Conservation (phyloP, 805 yeast species). For the Torulaspora microellipsoides region DNA sequence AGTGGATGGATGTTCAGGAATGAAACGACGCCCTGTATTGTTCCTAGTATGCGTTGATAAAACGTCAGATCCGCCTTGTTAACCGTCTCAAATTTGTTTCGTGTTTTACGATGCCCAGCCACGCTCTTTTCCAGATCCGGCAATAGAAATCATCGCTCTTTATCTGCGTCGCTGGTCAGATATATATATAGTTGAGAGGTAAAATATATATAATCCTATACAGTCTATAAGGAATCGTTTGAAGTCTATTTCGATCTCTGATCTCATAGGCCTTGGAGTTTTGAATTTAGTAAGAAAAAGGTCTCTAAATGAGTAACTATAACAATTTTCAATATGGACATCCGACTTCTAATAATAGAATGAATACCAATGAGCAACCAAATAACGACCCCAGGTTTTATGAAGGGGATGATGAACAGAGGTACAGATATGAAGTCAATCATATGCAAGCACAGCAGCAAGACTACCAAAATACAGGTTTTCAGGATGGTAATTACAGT, state of each 20-base stretch:
- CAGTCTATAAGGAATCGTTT: too few species aligned
- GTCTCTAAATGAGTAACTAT: conserved; percentile 4
- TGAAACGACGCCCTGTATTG: too few species aligned
- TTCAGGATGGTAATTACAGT: conserved; percentile 13
- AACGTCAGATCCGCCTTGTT: too few species aligned
- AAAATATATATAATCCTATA: too few species aligned
- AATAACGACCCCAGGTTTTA: not conserved
- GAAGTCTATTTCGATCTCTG: too few species aligned
- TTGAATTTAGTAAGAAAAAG: too few species aligned
- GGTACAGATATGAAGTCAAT: not conserved
- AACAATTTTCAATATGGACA: conserved; percentile 3
- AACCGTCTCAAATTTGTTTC: too few species aligned
- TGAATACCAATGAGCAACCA: not conserved
- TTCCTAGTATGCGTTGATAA: too few species aligned
- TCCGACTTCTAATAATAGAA: conserved; percentile 9
- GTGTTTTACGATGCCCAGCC: conserved; percentile 2
- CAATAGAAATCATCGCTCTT: conserved; percentile 3
- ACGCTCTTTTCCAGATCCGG: conserved; percentile 8
- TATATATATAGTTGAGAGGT: not conserved
- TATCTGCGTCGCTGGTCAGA: not conserved
- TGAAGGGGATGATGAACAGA: conserved; percentile 1
- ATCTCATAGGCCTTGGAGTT: too few species aligned
- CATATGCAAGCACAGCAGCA: not conserved
- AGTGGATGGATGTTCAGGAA: too few species aligned
- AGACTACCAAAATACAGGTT: not conserved